Conservation (phyloP, 2,329 filamentous ascomycete species). For the Tolypocladium ophioglossoides region DNA sequence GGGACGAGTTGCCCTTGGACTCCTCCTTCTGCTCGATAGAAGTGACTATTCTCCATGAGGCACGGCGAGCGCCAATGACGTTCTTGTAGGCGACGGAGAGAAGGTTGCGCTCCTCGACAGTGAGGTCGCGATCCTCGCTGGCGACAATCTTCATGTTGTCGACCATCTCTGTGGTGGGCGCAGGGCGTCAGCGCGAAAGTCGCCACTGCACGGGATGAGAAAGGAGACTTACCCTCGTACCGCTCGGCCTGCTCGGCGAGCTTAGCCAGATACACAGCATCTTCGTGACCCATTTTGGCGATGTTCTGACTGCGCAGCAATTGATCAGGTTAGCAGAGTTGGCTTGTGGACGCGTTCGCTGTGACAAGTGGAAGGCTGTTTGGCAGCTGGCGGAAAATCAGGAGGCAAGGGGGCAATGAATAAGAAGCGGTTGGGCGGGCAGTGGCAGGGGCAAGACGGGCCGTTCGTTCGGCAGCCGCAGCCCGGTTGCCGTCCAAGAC, state of each 20-base stretch:
- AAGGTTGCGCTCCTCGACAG: conserved; percentile 94
- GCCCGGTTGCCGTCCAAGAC: not conserved
- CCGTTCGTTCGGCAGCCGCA: not conserved
- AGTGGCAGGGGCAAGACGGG: not conserved
- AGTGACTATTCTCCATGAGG: conserved; percentile 96
- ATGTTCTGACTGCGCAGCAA: not conserved
- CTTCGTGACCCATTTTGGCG: conserved; percentile 92
- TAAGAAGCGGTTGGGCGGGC: not conserved
- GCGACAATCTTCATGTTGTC: conserved; percentile 99
- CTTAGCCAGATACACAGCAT: conserved; percentile 99
- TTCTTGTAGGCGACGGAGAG: conserved; percentile 99
- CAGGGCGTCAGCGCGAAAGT: conserved; percentile 13
- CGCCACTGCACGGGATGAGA: not conserved
- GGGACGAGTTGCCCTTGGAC: conserved; percentile 90
- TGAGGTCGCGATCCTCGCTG: conserved; percentile 71
- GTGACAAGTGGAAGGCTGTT: not conserved
- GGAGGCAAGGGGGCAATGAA: not conserved
- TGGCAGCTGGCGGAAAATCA: not conserved
- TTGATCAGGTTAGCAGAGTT: not conserved
- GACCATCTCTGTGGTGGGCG: conserved; percentile 70
- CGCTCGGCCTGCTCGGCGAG: conserved; percentile 99
- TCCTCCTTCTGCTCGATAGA: conserved; percentile 99
- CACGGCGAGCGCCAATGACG: conserved; percentile 92
- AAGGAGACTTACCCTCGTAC: conserved; percentile 74
- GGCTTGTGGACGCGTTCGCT: not conserved